phyloP scores from a whole-genome alignment of 768 basidiomycete species.

The Crucibulum laeve region DNA sequence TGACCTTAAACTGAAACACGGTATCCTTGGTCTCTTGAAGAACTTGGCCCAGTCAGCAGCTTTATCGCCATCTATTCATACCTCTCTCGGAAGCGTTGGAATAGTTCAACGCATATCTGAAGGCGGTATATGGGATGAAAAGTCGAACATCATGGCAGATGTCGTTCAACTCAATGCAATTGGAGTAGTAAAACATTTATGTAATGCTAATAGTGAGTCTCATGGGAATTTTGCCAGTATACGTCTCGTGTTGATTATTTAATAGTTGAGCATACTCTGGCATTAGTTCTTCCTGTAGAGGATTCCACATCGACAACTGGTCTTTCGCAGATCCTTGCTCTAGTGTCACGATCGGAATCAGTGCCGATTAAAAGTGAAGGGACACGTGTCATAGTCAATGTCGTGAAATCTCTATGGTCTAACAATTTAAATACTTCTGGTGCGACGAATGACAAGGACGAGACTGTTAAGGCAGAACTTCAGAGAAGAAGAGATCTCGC shows the following conservation, averaged over 20 bases:
- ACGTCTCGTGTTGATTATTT: too few species aligned
- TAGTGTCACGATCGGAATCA: constrained; percentile 77
- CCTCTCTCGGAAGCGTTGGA: constrained; percentile 52
- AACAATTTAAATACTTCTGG: constrained; percentile 30
- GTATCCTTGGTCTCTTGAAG: constrained; percentile 80
- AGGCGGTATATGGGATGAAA: constrained; percentile 68
- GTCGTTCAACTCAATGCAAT: constrained; percentile 86
- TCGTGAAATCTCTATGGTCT: constrained; percentile 75
- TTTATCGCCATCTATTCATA: constrained; percentile 55
- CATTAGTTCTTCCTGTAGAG: constrained; percentile 45
- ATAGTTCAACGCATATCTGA: constrained; percentile 57
- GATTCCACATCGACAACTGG: constrained; percentile 36
- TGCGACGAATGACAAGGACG: not conserved
- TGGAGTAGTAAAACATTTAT: constrained; percentile 86
- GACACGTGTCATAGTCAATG: constrained; percentile 83
- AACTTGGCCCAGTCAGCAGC: constrained; percentile 72
- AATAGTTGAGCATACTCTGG: constrained; percentile 44
- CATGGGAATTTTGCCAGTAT: too few species aligned
- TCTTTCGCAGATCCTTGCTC: constrained; percentile 64
- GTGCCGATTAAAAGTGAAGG: constrained; percentile 86
- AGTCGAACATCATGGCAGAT: constrained; percentile 75
- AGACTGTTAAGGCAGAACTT: constrained; percentile 18
- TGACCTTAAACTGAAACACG: constrained; percentile 86
- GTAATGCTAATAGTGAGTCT: constrained; percentile 63
- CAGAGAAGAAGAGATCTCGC: constrained; percentile 50